Evolutionary conservation across 352 stramenopile species (phyloP).

Genomic region (Globisporangium takayamanum): DNA sequence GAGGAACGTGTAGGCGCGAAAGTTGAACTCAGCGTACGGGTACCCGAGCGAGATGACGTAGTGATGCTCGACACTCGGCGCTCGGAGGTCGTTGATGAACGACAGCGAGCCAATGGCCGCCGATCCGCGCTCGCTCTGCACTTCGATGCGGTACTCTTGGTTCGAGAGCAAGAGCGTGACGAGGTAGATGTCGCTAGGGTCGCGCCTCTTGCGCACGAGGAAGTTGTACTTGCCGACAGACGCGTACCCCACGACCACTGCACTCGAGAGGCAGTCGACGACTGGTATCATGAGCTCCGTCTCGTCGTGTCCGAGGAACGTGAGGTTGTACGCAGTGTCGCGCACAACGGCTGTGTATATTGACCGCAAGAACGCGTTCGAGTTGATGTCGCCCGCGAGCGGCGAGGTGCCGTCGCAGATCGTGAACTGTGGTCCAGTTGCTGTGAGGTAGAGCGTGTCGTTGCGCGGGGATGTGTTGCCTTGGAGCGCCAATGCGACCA

Average conservation of each 20-base stretch:
- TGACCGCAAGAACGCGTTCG: slow-evolving; percentile 24
- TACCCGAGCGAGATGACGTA: slow-evolving; percentile 25
- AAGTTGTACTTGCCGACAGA: slow-evolving; percentile 23
- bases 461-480: slow-evolving; percentile 25
- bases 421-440: slow-evolving; percentile 8
- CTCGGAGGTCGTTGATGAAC: slow-evolving; percentile 21
- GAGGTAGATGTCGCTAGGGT: slow-evolving; percentile 17
- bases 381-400: slow-evolving; percentile 20
- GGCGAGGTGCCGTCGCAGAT: slow-evolving; percentile 2
- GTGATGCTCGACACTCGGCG: slow-evolving; percentile 17
- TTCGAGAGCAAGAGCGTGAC: slow-evolving; percentile 21
- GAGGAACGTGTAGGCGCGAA: slow-evolving; percentile 21
- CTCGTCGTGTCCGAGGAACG: slow-evolving; percentile 14
- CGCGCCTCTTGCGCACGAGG: slow-evolving; percentile 17
- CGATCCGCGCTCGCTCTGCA: slow-evolving; percentile 15
- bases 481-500: slow-evolving; percentile 19
- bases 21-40: slow-evolving; percentile 25
- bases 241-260: slow-evolving; percentile 16
- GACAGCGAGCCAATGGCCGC: slow-evolving; percentile 22
- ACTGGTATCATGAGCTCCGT: slow-evolving; percentile 37
- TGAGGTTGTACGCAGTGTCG: slow-evolving; percentile 30
- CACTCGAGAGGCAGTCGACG: slow-evolving; percentile 30
- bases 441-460: slow-evolving; percentile 30
- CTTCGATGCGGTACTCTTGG: slow-evolving; percentile 26
- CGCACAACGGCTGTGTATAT: slow-evolving; percentile 18